These are phyloP conservation scores for Colletotrichum camelliae DNA, from an alignment of 2,329 filamentous ascomycete genomes.

Conservation along the genomic window DNA sequence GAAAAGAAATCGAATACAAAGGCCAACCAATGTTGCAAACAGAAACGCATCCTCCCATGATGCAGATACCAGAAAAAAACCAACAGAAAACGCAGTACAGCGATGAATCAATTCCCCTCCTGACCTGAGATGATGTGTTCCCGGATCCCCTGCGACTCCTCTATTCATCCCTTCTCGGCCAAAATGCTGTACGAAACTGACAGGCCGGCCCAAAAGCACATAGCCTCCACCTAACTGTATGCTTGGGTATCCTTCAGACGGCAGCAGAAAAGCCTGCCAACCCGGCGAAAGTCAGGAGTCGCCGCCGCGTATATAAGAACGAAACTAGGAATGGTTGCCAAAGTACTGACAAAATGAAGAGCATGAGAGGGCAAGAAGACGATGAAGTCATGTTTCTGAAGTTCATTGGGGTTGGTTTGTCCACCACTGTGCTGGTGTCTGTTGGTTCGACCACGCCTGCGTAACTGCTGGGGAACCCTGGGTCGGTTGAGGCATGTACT, in stretches of 20 bases:
- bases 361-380: neutral
- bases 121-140: constrained; percentile 7
- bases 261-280: constrained; percentile 14
- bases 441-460: constrained; percentile 63
- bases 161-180: constrained; percentile 38
- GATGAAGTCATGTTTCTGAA: neutral
- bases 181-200: constrained; percentile 38
- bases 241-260: constrained; percentile 38
- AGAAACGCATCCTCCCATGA: constrained; percentile 5
- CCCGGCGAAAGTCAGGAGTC: constrained; percentile 15
- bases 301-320: constrained; percentile 19
- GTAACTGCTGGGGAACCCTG: constrained; percentile 55
- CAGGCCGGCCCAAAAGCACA: constrained; percentile 37
- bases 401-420: constrained; percentile 49
- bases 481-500: constrained; percentile 71
- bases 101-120: neutral
- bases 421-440: constrained; percentile 66
- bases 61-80: neutral
- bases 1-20: neutral
- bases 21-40: neutral
- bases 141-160: constrained; percentile 36
- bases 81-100: constrained; percentile 15
- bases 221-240: constrained; percentile 39
- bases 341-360: neutral
- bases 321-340: constrained; percentile 16